A percentile compares a stretch with the other conserved stretches of the same genome.
Evolutionary conservation across 1,284 basidiomycete genomes (phyloP).

Genomic region (Malassezia nana): DNA sequence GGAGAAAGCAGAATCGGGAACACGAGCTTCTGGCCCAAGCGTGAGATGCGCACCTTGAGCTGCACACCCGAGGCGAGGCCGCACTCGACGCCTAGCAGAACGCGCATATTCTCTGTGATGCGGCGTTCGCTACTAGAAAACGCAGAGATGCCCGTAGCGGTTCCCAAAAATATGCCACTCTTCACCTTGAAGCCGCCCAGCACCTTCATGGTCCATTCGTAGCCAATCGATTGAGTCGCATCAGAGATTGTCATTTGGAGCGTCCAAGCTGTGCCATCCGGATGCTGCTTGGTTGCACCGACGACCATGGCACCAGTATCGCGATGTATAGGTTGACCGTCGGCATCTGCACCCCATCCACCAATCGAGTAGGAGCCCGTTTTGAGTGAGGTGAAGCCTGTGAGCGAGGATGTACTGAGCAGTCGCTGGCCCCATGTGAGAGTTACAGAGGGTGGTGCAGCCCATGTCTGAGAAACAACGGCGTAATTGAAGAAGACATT

Average conservation of each 20-base stretch:
- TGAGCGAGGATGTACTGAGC: slow-evolving; percentile 24
- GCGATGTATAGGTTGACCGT: slow-evolving; percentile 15
- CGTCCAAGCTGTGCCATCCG: slow-evolving; percentile 35
- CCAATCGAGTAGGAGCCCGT: slow-evolving; percentile 51
- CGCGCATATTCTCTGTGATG: slow-evolving; percentile 46
- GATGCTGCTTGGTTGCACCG: slow-evolving; percentile 33
- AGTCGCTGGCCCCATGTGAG: slow-evolving; percentile 51
- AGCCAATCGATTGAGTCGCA: slow-evolving; percentile 31
- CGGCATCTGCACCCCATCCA: slow-evolving; percentile 48
- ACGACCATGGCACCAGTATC: slow-evolving; percentile 32
- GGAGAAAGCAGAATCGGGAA: slow-evolving; percentile 56
- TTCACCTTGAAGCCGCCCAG: slow-evolving; percentile 51
- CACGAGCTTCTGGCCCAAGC: slow-evolving; percentile 55
- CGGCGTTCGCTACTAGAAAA: slow-evolving; percentile 45
- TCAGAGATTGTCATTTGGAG: slow-evolving; percentile 24
- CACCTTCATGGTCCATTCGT: slow-evolving; percentile 50
- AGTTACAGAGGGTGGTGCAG: slow-evolving; percentile 49
- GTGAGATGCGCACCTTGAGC: slow-evolving; percentile 48
- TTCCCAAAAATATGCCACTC: slow-evolving; percentile 47
- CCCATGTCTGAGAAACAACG: slow-evolving; percentile 28
- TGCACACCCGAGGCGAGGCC: slow-evolving; percentile 41
- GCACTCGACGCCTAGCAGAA: slow-evolving; percentile 44
- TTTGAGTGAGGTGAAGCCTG: slow-evolving; percentile 45
- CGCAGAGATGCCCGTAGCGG: slow-evolving; percentile 35
- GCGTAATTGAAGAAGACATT: slow-evolving; percentile 48